Evolutionary conservation across 2,329 filamentous ascomycete species (phyloP).

Genomic region (Colletotrichum orbiculare): DNA sequence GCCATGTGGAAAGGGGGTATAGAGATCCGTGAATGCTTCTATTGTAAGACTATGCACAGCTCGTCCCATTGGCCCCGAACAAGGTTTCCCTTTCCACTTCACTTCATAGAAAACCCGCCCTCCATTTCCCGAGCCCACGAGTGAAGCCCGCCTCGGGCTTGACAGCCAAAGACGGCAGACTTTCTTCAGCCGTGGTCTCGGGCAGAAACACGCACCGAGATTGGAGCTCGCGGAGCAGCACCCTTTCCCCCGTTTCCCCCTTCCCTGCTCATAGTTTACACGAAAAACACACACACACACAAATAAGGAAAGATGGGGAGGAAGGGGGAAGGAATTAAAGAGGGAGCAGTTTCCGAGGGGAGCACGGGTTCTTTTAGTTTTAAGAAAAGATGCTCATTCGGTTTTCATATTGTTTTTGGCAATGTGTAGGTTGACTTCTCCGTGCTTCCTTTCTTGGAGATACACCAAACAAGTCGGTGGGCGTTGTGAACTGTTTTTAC

Average conservation of each 20-base stretch:
- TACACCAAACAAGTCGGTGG: not conserved
- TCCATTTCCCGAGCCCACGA: not conserved
- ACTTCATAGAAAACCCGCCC: not conserved
- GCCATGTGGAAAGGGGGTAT: too few species aligned
- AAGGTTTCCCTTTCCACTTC: slow-evolving; percentile 8
- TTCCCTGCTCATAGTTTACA: slow-evolving; percentile 28
- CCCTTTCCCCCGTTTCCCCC: not conserved
- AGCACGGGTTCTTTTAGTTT: too few species aligned
- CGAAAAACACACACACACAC: slow-evolving; percentile 32
- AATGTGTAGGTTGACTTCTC: too few species aligned
- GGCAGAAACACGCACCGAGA: too few species aligned
- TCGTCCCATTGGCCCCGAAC: slow-evolving; percentile 14
- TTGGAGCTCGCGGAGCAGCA: slow-evolving; percentile 10
- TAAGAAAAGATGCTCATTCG: too few species aligned
- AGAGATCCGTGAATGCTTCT: slow-evolving; percentile 33
- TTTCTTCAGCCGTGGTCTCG: too few species aligned
- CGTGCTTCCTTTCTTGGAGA: too few species aligned
- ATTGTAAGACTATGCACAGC: slow-evolving; percentile 32
- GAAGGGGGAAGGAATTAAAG: slow-evolving; percentile 23
- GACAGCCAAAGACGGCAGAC: too few species aligned
- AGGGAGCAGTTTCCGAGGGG: too few species aligned
- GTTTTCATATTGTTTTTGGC: too few species aligned
- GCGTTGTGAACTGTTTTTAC: slow-evolving; percentile 69
- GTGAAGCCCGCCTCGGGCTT: too few species aligned
- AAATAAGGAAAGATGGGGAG: slow-evolving; percentile 18